Conservation (phyloP, 2,329 filamentous ascomycete genomes). For the Phialophora tarda region DNA sequence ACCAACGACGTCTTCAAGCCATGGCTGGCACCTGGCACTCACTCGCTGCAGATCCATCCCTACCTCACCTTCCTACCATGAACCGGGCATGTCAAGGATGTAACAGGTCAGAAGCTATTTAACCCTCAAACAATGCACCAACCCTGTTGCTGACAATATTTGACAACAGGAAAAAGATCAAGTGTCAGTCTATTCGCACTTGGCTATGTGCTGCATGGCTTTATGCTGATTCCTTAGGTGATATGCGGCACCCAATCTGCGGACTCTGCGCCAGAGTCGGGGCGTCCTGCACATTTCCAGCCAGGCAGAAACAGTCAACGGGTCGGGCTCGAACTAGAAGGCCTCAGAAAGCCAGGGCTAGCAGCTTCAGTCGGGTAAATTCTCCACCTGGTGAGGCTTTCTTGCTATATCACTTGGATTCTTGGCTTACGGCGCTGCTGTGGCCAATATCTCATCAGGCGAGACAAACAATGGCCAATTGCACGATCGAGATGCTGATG, state of each 20-base stretch:
- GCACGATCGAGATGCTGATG: neutral
- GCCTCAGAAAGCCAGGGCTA: neutral
- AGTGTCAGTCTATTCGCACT: constrained; percentile 7
- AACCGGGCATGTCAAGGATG: constrained; percentile 25
- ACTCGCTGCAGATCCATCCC: neutral
- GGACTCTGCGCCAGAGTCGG: constrained; percentile 23
- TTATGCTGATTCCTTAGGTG: constrained; percentile 7
- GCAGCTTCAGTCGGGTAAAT: neutral
- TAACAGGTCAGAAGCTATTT: constrained; percentile 17
- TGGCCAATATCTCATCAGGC: neutral
- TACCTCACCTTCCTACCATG: constrained; percentile 5
- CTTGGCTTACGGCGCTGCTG: neutral
- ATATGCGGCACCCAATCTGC: constrained; percentile 22
- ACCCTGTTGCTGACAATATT: neutral
- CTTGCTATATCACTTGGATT: neutral
- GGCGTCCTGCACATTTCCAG: constrained; percentile 19
- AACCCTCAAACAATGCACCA: neutral
- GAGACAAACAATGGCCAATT: neutral
- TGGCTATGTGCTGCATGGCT: neutral
- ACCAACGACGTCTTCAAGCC: neutral
- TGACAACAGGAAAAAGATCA: constrained; percentile 21
- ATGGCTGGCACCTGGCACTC: constrained; percentile 6
- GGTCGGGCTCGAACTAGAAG: neutral
- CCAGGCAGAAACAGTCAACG: constrained; percentile 16
- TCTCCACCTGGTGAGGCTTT: neutral